These are phyloP conservation scores for Prunus padus DNA, from an alignment of 306 rosid genomes.

Conservation along the genomic window DNA sequence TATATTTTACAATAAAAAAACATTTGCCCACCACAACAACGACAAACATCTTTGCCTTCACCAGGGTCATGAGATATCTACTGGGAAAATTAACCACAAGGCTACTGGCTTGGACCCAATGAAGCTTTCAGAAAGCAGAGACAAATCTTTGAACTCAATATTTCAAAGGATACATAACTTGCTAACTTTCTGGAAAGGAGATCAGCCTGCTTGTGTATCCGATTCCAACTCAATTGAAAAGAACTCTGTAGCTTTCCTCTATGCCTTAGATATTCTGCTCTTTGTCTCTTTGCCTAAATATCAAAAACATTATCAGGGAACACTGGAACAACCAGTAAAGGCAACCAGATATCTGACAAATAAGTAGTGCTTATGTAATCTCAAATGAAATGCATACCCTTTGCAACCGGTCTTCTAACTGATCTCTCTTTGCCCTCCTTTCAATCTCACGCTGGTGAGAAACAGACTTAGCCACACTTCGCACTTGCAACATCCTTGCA, in stretches of 20 bases:
- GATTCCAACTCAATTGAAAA: constrained; percentile 44
- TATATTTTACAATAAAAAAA: background rate
- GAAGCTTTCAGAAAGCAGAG: background rate
- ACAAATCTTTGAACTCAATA: background rate
- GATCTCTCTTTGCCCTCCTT: constrained; percentile 71
- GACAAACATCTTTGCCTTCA: background rate
- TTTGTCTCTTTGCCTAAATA: constrained; percentile 73
- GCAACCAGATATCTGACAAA: constrained; percentile 3
- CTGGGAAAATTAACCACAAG: background rate
- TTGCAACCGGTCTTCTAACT: constrained; percentile 85
- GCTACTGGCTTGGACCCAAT: background rate
- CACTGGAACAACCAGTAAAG: constrained; percentile 7
- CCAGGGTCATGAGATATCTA: background rate
- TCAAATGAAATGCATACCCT: constrained; percentile 52
- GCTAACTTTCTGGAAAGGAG: constrained; percentile 70
- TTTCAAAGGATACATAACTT: constrained; percentile 39
- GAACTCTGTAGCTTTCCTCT: constrained; percentile 59
- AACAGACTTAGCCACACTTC: constrained; percentile 68
- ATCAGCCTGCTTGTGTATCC: constrained; percentile 71
- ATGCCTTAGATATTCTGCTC: constrained; percentile 86
- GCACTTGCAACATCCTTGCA: constrained; percentile 72
- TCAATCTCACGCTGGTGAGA: constrained; percentile 87
- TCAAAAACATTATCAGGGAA: constrained; percentile 1
- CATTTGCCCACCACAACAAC: background rate
- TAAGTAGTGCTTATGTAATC: background rate